Base-by-base conservation (phyloP, 2,329 filamentous ascomycete genomes). In the Intubia oerlemansii region DNA sequence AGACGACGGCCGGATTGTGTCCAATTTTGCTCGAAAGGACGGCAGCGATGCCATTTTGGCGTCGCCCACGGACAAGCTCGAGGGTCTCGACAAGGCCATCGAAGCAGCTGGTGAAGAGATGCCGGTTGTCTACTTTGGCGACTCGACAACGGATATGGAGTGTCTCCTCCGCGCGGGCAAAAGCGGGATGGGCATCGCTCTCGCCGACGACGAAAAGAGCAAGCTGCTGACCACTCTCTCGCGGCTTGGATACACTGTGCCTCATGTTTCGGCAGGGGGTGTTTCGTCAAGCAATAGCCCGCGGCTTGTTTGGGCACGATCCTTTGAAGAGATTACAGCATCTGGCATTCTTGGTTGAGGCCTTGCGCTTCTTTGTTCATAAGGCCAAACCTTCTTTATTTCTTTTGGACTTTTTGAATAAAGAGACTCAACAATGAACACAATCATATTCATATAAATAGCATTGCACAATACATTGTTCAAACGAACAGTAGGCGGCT, bases 131-230 rank as follows among this genome's bases (percentile, higher is more conserved):
- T 69, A 68, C 44, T 56, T 66, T 41, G 64, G 64, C 7, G 64
- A 69, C 41, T 66, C 63, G 17, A 52, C 53, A 2, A 67, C 63
- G 2, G 64, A 69, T 40, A 43, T 68, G 32, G 54, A 58, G 39
- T 68, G 63, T 33, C 43, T 69, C 21, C 37, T 64, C 1, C 15
- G 18, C 2, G 34, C 38, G 12, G 25, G 12, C 18, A 10, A 21
- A 21, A 8, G 44, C 47, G 5, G 26, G 36, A 33, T 34, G 19
- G 64, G 62, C 4, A 44, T 66, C 14, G 53, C 60, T 24, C 49
- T 69, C 22, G 49, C 55, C 2, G 46, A 46, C 19, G 35, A 33
- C 27, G 31, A 30, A 3, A 17, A 18, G n/a, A 42, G 40, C 29
- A 40, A 34, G 25, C 39, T 61, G 20, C 32, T 58, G 8, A 27